Evolutionary conservation across 2,329 filamentous ascomycete genomes (phyloP), one percentile per base, ranked within the genome.

Genomic region (Paecilomyces dactylethromorphus): DNA sequence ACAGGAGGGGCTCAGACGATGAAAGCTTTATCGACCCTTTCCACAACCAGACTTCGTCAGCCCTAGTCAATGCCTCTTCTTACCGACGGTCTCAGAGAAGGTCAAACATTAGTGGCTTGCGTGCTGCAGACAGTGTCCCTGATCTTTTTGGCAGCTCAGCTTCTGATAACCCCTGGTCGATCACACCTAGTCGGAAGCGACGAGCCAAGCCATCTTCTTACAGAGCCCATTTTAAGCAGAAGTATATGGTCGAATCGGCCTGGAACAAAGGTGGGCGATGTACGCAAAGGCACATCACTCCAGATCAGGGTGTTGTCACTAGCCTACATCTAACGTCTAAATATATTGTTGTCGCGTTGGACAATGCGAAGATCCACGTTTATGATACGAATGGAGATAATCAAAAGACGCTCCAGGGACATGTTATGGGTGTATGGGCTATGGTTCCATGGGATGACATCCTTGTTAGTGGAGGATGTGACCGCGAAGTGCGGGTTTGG

Each of bases 341-440:
- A 72, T 97, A 97, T 76, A 97, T 99, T 68, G 92, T 99, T 54
- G 92, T 97, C 63, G 94, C 94, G 55, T 83, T 99, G 62, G 94
- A 99, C 79, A 99, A 97, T 75, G 93, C 94, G 39, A 96, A 95
- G 79, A 99, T 99, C 53, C 94, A 99, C 74, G 92, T 99, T 26
- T 99, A 97, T 71, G 91, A 97, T 72, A 92, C 91, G 0, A 86
- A 94, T 65, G 94, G 94, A 33, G 87, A 92, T 66, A 87, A 91
- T 63, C 87, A 96, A 67, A 91, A 92, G 72, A 96, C 91, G 2
- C 79, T 99, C 29, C 89, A 94, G 70, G 94, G 94, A 11, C 94
- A 99, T 77, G 90, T 97, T 52, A 99, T 99, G 94, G 94, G 94
- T 49, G 94, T 99, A 21, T 99, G 94, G 94, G 94, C 94, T 54